Evolutionary conservation across 768 basidiomycete genomes (phyloP), one percentile per base, ranked within the genome.

Genomic region (Lyophyllum atratum): DNA sequence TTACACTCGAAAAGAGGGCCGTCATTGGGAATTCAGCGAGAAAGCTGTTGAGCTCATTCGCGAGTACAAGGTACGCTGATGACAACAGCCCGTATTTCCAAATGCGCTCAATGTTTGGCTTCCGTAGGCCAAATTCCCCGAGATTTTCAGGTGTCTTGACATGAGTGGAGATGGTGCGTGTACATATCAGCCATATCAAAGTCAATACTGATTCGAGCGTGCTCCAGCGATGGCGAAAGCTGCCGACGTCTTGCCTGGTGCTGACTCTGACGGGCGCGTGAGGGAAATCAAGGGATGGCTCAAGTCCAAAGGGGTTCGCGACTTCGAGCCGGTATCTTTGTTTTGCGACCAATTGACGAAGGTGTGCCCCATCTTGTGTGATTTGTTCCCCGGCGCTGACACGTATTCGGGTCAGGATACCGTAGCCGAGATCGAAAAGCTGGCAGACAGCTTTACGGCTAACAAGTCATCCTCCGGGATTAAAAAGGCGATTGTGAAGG

Each of bases 21-120:
- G 86, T 8, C 80, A 85, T 31, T 99, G 96, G 97, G 95, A 99
- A 67, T 98, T 90, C 66, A 96, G 93, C 64, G 84, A 93, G 57
- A 92, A 87, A 68, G 89, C 96, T 0, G 74, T 95, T 37, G 78
- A 88, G 24, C 80, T 98, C 17, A 83, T 98, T 54, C 77, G 76
- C 39, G 87, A 94, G 54, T 99, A 98, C 76, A 90, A 90, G 82
- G 89, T 87, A 26, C 19, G 69, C 33, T 45, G n/a, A 8, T 28
- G 17, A 28, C 49, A 10, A 40, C 26, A 28, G 21, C 15, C 25
- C 25, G 2, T 5, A 34, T 33, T 3, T 29, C 1, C 5, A 34
- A 24, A 2, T 9, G 17, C 19, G 12, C 26, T 60, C 28, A 58
- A 44, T 14, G 9, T 42, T 21, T 25, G n/a, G 5, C 8, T 2